Conservation (phyloP, 129 eudicot species). For the Gnaphalium uliginosum region DNA sequence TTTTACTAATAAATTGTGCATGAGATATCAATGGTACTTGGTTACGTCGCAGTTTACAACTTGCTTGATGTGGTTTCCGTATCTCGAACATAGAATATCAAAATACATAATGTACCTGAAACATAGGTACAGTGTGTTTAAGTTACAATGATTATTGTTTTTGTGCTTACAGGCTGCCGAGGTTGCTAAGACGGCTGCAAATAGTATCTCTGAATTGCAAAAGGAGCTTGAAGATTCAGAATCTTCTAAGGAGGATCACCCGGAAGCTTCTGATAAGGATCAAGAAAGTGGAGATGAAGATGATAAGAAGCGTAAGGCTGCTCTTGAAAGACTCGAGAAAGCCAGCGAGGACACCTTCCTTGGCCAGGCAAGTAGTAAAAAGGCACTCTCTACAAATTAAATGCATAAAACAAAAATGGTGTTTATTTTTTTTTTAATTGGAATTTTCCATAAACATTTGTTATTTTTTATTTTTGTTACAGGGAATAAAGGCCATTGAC, state of each 20-base stretch:
- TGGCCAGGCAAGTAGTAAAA: slow-evolving; percentile 70
- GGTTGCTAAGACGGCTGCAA: slow-evolving; percentile 81
- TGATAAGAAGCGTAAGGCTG: slow-evolving; percentile 63
- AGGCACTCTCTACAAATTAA: neutral
- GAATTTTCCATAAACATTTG: neutral
- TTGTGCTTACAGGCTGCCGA: slow-evolving; percentile 65
- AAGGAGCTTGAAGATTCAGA: slow-evolving; percentile 53
- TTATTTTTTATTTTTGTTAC: slow-evolving; percentile 23
- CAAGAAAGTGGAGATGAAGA: slow-evolving; percentile 68
- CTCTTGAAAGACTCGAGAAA: slow-evolving; percentile 74
- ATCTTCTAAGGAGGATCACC: slow-evolving; percentile 59
- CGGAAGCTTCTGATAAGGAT: slow-evolving; percentile 55
- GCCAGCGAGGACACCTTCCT: slow-evolving; percentile 88
- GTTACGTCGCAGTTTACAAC: neutral
- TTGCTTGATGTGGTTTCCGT: neutral
- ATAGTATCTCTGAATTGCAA: slow-evolving; percentile 66
- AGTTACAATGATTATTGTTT: slow-evolving; percentile 4
- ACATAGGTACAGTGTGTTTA: neutral
- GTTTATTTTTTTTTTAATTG: neutral
- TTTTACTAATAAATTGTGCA: slow-evolving; percentile 5
- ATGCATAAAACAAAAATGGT: neutral
- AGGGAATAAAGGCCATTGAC: slow-evolving; percentile 88
- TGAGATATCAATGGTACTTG: neutral
- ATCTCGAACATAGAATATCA: too few relatives aligned
- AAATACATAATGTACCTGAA: neutral